Evolutionary conservation across 441 rosid species (phyloP).

Genomic region (Cnidoscolus chayamansa): DNA sequence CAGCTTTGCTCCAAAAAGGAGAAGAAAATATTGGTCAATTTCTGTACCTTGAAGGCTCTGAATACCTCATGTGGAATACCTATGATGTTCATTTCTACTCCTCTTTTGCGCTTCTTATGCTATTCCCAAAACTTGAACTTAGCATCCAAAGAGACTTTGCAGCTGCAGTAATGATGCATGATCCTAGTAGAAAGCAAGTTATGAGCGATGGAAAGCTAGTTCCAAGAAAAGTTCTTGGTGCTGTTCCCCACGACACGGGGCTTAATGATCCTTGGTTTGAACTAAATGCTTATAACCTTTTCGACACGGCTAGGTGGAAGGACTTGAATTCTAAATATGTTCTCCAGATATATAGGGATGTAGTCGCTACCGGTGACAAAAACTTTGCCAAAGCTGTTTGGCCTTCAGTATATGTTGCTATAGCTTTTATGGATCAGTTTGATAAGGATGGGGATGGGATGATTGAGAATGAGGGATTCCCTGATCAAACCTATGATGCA

Average conservation of each 20-base stretch:
- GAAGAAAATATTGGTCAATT: slow-evolving; percentile 89
- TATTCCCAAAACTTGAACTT: slow-evolving; percentile 76
- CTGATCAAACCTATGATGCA: slow-evolving; percentile 95
- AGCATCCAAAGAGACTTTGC: slow-evolving; percentile 84
- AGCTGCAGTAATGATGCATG: slow-evolving; percentile 83
- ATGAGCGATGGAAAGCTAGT: slow-evolving; percentile 57
- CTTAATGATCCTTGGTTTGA: slow-evolving; percentile 71
- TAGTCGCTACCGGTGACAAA: slow-evolving; percentile 78
- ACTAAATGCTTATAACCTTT: slow-evolving; percentile 65
- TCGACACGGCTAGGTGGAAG: slow-evolving; percentile 71
- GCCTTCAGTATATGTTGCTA: slow-evolving; percentile 83
- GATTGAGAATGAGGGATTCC: slow-evolving; percentile 90
- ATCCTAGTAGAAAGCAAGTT: slow-evolving; percentile 58
- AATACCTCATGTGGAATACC: slow-evolving; percentile 86
- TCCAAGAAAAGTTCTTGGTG: slow-evolving; percentile 69
- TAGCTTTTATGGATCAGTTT: slow-evolving; percentile 88
- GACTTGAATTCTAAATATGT: slow-evolving; percentile 87
- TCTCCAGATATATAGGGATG: slow-evolving; percentile 84
- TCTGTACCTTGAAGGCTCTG: slow-evolving; percentile 79
- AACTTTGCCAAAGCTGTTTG: slow-evolving; percentile 72
- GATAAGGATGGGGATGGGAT: slow-evolving; percentile 91
- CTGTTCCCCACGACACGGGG: slow-evolving; percentile 86
- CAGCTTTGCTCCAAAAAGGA: slow-evolving; percentile 64
- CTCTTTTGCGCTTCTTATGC: slow-evolving; percentile 69
- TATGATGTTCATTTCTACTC: slow-evolving; percentile 90